Evolutionary conservation across 345 rosid species (phyloP), one percentile per base, ranked within the genome.

Genomic region (Rhodomyrtus tomentosa): DNA sequence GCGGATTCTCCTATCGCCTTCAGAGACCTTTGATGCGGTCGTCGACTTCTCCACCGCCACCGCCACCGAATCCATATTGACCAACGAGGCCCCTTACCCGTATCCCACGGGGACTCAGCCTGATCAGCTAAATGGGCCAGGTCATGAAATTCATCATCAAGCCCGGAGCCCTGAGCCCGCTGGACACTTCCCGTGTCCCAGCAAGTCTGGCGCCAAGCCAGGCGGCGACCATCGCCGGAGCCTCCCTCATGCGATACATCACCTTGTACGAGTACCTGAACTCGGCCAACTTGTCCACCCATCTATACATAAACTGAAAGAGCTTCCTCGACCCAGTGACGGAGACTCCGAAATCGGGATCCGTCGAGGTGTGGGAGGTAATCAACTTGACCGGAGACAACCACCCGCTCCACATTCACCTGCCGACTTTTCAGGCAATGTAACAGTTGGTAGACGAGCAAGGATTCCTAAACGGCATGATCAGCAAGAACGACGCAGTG

Each of bases 61-160:
- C 7, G 55, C 82, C 13, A 20, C 36, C 3, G 82, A 55, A 38
- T 53, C 73, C 53, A n/a, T 84, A 48, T 2, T 84, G 74, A 55
- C 49, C 22, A 55, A 80, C 55, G 55, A 42, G 36, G 88, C 85
- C 24, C 80, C 85, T 11, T 86, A 86, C 59, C 88, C 85, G 3
- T 80, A 76, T 36, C 88, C 85, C 6, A 27, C 81, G 4, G 88
- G 88, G 11, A 11, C 32, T 20, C 62, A 53, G 10, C 53, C 74
- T 0, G 68, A 83, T 50, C 40, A 55, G 24, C n/a, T 52, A n/a
- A 9, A 86, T 83, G 50, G 52, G 74, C 7, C 84, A 59, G 36
- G 88, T 83, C 53, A 83, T 83, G 85, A 86, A 86, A 81, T 86
- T 86, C 80, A 79, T 86, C 82, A 81, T 83, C 68, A 52, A 18